Percentiles rank a stretch among this genome's conserved stretches.
Conservation (phyloP, 2,329 filamentous ascomycete species). For the Anthostomella pinea region DNA sequence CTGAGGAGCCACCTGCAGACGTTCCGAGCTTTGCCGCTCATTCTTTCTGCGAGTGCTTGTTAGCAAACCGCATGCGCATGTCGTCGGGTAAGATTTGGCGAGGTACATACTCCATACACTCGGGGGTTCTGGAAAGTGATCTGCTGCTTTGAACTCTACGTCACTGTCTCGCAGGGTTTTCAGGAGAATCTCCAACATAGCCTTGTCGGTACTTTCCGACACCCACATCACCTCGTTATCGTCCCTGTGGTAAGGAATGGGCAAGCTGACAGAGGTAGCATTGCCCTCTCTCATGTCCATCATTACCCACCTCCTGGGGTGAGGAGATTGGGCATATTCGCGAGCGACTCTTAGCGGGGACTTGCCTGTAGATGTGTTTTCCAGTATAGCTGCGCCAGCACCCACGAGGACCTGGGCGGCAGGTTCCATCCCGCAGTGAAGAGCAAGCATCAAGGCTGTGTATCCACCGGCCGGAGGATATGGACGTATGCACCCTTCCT, state of each 20-base stretch:
- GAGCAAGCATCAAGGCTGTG: constrained; percentile 9
- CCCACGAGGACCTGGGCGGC: constrained; percentile 10
- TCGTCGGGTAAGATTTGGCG: neutral
- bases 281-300: neutral
- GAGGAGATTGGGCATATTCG: constrained; percentile 3
- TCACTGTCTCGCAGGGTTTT: constrained; percentile 9
- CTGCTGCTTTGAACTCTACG: neutral
- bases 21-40: neutral
- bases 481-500: no score
- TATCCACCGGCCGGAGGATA: constrained; percentile 4
- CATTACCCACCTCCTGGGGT: constrained; percentile 4
- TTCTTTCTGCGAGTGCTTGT: neutral
- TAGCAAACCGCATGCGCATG: neutral
- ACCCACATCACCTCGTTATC: neutral
- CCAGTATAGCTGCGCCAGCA: constrained; percentile 7
- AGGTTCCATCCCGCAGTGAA: constrained; percentile 9
- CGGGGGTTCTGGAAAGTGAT: no score
- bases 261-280: no score
- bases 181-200: constrained; percentile 11
- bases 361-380: constrained; percentile 3
- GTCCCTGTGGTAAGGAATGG: no score
- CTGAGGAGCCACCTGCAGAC: constrained; percentile 7
- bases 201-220: constrained; percentile 8
- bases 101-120: neutral
- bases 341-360: constrained; percentile 8